Base-by-base conservation (phyloP, 371 early-diverging fungal genomes). In the Mucor irregularis region DNA sequence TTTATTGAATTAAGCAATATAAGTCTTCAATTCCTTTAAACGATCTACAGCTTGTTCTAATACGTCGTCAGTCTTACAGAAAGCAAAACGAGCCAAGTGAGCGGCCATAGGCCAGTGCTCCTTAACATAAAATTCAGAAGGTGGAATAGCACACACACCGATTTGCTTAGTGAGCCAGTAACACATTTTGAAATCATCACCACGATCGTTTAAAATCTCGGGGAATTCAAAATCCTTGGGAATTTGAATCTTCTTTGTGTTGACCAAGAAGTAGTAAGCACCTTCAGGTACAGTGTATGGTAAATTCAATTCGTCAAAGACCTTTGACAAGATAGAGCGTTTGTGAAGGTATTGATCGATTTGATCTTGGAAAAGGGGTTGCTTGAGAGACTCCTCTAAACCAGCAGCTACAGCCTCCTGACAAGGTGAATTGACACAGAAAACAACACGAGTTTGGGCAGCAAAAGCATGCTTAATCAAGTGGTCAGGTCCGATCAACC, bases 101-200 rank as follows among this genome's bases (percentile, higher is more conserved):
- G 85, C 83, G 3, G 92, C 94, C 38, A 93, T 61, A 8, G 69
- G 62, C 64, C 82, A 83, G 59, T 92, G 86, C 7, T 82, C 85
- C 46, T 76, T 77, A 31, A 82, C 84, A 66, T 95, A 96, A 60
- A 97, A 97, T 68, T 93, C 92, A 28, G 90, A 84, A 2, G 94
- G 92, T 30, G 98, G 98, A 62, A 97, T 97, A 25, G 93, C 89
- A 8, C 91, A 89, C 1, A 97, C 94, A 21, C 95, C 95, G 56
- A 91, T 90, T 59, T 93, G 90, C 64, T 87, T 90, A 21, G 94
- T 90, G 45, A 97, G 64, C 85, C 89, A 94, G 67, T 91, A 89
- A 63, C 92, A 93, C 48, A 91, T 84, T 53, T 90, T 82, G 71
- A 86, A 95, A 69, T 93, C 92, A 43, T 69, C 74, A 31, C 87